phyloP scores from a whole-genome alignment of 257 asterid genomes.

The Euphrasia confusa region DNA sequence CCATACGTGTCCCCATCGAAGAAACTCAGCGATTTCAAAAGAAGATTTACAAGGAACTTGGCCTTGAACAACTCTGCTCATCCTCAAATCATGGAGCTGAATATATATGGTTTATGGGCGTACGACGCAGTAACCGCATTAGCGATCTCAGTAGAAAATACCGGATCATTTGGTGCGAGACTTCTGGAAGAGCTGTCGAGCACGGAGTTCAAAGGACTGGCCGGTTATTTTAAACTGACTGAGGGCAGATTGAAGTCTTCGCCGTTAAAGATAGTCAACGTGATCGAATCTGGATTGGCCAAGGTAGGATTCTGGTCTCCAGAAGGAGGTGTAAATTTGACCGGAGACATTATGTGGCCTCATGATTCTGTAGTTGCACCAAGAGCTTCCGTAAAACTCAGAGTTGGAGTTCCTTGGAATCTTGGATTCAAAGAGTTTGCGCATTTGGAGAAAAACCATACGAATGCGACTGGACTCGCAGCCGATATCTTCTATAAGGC shows the following conservation, averaged over 20 bases:
- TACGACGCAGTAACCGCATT: conserved; percentile 41
- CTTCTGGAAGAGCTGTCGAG: conserved; percentile 29
- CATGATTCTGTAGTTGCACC: conserved; percentile 32
- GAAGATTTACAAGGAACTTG: conserved; percentile 31
- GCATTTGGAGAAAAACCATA: conserved; percentile 21
- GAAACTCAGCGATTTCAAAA: conserved; percentile 25
- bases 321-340: conserved; percentile 27
- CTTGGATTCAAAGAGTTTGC: conserved; percentile 27
- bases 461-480: conserved; percentile 32
- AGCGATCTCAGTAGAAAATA: conserved; percentile 39
- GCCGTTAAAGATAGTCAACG: conserved; percentile 40
- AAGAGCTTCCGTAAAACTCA: conserved; percentile 17
- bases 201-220: conserved; percentile 36
- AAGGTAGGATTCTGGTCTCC: conserved; percentile 41
- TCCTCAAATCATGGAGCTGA: conserved; percentile 22
- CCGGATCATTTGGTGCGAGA: conserved; percentile 32
- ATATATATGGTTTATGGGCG: conserved; percentile 38
- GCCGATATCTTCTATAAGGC: conserved; percentile 34
- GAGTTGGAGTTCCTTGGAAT: conserved; percentile 44
- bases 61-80: too few relatives aligned
- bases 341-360: conserved; percentile 46
- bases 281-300: conserved; percentile 36
- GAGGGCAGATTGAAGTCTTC: conserved; percentile 33
- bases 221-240: conserved; percentile 33
- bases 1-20: conserved; percentile 28